phyloP scores from a whole-genome alignment of 1,139 yeast species.

The Suhomyces wounanorum region DNA sequence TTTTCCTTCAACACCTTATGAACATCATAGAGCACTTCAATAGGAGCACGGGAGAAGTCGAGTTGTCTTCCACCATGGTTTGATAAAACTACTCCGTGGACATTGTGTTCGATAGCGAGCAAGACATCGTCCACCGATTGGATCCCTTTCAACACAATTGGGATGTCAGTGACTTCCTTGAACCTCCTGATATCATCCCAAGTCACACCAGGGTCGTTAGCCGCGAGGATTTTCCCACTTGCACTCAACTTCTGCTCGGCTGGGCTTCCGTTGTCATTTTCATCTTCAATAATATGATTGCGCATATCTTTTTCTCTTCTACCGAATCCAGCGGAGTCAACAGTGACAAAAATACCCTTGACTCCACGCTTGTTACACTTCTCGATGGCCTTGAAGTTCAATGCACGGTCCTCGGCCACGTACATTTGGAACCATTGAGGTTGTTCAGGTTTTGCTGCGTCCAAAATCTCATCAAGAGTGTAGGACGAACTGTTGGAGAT shows the following conservation, averaged over 20 bases:
- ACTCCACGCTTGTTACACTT: constrained; percentile 77
- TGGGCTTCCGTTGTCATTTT: constrained; percentile 58
- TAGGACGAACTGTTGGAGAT: constrained; percentile 78
- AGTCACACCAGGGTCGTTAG: constrained; percentile 74
- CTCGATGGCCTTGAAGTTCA: constrained; percentile 59
- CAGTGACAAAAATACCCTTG: constrained; percentile 81
- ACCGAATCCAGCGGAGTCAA: constrained; percentile 95
- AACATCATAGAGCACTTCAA: constrained; percentile 67
- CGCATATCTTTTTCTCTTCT: constrained; percentile 75
- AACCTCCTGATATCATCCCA: constrained; percentile 65
- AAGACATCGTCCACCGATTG: constrained; percentile 71
- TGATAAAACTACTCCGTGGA: constrained; percentile 66
- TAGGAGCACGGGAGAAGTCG: constrained; percentile 66
- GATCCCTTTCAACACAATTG: constrained; percentile 69
- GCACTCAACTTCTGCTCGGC: constrained; percentile 70
- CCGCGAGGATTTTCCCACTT: constrained; percentile 72
- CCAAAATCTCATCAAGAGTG: constrained; percentile 70
- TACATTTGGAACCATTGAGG: constrained; percentile 91
- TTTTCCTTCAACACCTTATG: constrained; percentile 55
- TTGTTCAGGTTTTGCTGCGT: constrained; percentile 51
- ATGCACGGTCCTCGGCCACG: constrained; percentile 66
- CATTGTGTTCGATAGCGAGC: constrained; percentile 61
- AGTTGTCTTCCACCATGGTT: constrained; percentile 79
- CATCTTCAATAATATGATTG: constrained; percentile 55
- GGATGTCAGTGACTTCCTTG: constrained; percentile 57